Base-by-base conservation (phyloP, 768 basidiomycete genomes). In the Dioszegia hungarica region DNA sequence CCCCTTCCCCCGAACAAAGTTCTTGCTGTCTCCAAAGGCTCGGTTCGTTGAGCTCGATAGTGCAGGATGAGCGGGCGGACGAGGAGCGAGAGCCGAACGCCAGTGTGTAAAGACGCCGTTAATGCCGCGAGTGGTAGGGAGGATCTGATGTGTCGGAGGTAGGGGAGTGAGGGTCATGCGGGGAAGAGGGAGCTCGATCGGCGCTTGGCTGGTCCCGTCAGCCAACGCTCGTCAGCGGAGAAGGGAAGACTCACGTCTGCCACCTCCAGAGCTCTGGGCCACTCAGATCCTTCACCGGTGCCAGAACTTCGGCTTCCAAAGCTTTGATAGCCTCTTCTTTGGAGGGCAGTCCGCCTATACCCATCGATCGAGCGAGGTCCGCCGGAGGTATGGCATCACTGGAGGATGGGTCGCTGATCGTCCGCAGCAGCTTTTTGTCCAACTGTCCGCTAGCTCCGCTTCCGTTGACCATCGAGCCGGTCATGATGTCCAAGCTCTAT, bases 1-100 rank as follows among this genome's bases (percentile, higher is more conserved):
- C 20, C 91, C 88, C 76, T 94, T 95, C 41, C 95, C 95, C 56
- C 93, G 81, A 19, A 98, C 92, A 75, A 98, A 98, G 54, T 83
- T 86, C 52, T 83, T 81, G 56, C 80, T 81, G 0, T 86, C 82
- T 14, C 85, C 90, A 8, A 92, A 93, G 2, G 89, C 87, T 47
- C 94, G 76, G 27, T 89, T 89, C 1, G 89, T 90, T 11, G 92
- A 95, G 1, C 86, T 89, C 3, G 89, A 79, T 17, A 89, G 88
- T 15, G 85, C 86, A 17, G 73, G 69, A 33, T 82, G 73, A n/a
- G 81, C 70, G 43, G 80, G 64, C 12, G 67, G 63, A 38, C 60
- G 59, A 25, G 67, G 55, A 45, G 48, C 50, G n/a, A 68, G 41
- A 45, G 50, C 49, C 79, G 95, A 92, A 22, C 78, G 75, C 79